Evolutionary conservation across 2,329 filamentous ascomycete genomes (phyloP).

Genomic region (Fusarium anthophilum): DNA sequence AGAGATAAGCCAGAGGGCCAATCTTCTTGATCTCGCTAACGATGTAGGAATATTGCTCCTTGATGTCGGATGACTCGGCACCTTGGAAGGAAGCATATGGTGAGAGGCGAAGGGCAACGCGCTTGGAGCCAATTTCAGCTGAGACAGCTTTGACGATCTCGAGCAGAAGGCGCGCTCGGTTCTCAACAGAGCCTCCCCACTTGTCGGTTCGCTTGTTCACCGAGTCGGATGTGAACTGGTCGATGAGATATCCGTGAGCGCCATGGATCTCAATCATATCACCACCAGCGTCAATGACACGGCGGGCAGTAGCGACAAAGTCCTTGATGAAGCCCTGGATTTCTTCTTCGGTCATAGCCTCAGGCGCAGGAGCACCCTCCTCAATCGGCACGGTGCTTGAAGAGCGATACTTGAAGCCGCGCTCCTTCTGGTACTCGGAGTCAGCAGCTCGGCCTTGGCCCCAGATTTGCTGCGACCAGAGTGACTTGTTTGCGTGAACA

Average conservation of each 20-base stretch:
- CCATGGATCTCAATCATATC: slow-evolving; percentile 21
- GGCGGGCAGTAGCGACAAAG: slow-evolving; percentile 12
- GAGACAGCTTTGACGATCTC: slow-evolving; percentile 55
- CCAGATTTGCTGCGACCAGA: slow-evolving; percentile 44
- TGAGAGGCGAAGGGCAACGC: slow-evolving; percentile 53
- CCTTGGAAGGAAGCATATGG: slow-evolving; percentile 44
- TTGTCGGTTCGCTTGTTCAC: slow-evolving; percentile 56
- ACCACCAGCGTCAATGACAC: slow-evolving; percentile 14
- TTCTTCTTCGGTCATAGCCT: slow-evolving; percentile 17
- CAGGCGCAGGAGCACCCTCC: neutral
- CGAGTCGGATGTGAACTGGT: slow-evolving; percentile 62
- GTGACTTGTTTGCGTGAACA: slow-evolving; percentile 44
- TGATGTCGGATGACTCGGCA: slow-evolving; percentile 28
- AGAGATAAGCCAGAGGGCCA: slow-evolving; percentile 44
- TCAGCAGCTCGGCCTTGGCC: slow-evolving; percentile 34
- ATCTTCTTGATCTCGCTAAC: slow-evolving; percentile 41
- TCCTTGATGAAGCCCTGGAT: slow-evolving; percentile 15
- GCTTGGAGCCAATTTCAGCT: slow-evolving; percentile 46
- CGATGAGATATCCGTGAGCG: slow-evolving; percentile 65
- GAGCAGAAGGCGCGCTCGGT: slow-evolving; percentile 60
- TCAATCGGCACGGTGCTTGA: slow-evolving; percentile 31
- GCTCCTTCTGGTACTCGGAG: slow-evolving; percentile 30
- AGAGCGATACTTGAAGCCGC: slow-evolving; percentile 43
- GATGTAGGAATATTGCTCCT: slow-evolving; percentile 39
- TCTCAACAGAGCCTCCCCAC: slow-evolving; percentile 65